These are phyloP conservation scores for Ascochyta rabiei DNA, from an alignment of 2,329 filamentous ascomycete genomes.

Conservation along the genomic window DNA sequence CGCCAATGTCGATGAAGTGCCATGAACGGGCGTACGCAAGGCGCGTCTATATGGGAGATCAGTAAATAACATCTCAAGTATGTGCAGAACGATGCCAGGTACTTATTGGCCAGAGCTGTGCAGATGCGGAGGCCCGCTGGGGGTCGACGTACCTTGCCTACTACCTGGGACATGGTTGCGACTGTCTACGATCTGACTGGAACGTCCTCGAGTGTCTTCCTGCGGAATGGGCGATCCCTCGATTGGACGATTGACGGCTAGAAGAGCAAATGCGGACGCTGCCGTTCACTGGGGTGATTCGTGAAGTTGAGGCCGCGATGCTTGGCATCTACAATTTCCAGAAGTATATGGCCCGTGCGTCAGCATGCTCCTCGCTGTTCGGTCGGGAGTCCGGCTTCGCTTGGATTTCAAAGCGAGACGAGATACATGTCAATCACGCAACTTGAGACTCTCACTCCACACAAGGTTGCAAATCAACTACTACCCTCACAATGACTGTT, in stretches of 20 bases:
- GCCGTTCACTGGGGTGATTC: constrained; percentile 13
- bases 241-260: not conserved
- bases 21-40: constrained; percentile 96
- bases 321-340: constrained; percentile 15
- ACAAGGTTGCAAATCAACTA: not conserved
- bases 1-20: constrained; percentile 82
- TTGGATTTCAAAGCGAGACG: constrained; percentile 42
- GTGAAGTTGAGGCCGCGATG: constrained; percentile 13
- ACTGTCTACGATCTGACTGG: constrained; percentile 30
- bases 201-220: not conserved
- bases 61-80: not conserved
- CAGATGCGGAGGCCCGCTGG: constrained; percentile 30
- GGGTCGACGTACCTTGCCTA: constrained; percentile 68
- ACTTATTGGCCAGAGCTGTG: not conserved
- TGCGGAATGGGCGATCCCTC: not conserved
- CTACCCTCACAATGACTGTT: constrained; percentile 34
- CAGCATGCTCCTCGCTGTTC: not conserved
- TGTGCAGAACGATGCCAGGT: not conserved
- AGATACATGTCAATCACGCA: constrained; percentile 18
- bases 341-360: not conserved
- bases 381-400: constrained; percentile 14
- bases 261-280: constrained; percentile 3
- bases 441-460: not conserved
- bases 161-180: constrained; percentile 74
- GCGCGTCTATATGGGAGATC: constrained; percentile 69